Evolutionary conservation across 1,139 yeast species (phyloP).

Genomic region (Suhomyces bokatorum): DNA sequence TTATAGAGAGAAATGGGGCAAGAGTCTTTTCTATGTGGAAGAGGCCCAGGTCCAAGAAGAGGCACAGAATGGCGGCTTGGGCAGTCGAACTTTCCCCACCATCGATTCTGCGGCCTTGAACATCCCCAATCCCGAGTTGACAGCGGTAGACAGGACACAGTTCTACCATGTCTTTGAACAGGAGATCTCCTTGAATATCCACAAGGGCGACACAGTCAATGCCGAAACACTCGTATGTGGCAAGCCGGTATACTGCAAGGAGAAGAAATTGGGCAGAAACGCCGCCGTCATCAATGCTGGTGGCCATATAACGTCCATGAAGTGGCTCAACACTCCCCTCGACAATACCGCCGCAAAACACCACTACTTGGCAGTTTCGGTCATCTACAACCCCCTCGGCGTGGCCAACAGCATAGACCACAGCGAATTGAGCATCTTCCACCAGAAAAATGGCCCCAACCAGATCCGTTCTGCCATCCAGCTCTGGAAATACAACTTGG

Average conservation of each 20-base stretch:
- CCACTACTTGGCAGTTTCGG: conserved; percentile 54
- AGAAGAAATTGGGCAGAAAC: conserved; percentile 26
- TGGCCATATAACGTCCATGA: conserved; percentile 53
- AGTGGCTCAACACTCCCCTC: conserved; percentile 47
- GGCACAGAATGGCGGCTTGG: conserved; percentile 11
- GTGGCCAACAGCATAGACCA: conserved; percentile 26
- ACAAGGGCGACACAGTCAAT: conserved; percentile 2
- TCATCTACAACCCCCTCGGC: conserved; percentile 34
- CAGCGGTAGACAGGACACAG: not conserved
- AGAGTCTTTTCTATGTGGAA: conserved; percentile 32
- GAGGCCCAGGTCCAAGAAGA: conserved; percentile 22
- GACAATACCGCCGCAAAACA: conserved; percentile 13
- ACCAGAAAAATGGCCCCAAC: conserved; percentile 11
- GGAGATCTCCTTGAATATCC: conserved; percentile 7
- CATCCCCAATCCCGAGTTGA: conserved; percentile 6
- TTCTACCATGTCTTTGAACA: not conserved
- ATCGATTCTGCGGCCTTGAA: conserved; percentile 3
- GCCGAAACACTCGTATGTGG: conserved; percentile 7
- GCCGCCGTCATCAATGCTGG: conserved; percentile 56
- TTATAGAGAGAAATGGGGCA: conserved; percentile 39
- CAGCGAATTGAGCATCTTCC: conserved; percentile 37
- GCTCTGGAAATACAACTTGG: conserved; percentile 45
- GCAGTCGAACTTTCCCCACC: conserved; percentile 6
- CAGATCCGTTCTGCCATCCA: conserved; percentile 43
- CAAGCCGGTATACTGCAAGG: conserved; percentile 12